Evolutionary conservation across 2,329 filamentous ascomycete species (phyloP).

Genomic region (Trichoderma semiorbis): DNA sequence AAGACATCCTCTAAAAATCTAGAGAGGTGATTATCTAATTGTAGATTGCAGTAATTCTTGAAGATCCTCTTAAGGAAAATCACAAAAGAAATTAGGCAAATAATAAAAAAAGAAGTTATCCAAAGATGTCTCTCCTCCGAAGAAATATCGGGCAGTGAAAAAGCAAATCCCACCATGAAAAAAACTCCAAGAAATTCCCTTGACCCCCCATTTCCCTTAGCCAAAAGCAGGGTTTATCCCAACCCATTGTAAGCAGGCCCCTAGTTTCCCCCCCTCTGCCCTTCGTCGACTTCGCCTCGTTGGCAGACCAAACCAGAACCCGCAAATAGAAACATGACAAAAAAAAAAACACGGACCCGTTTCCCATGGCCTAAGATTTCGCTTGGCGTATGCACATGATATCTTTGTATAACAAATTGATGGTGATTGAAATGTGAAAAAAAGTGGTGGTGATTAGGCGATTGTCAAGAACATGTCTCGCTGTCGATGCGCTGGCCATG

Average conservation of each 20-base stretch:
- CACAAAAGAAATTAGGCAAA: slow-evolving; percentile 1
- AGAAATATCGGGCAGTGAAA: background rate
- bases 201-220: background rate
- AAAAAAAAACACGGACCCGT: slow-evolving; percentile 1
- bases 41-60: background rate
- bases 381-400: slow-evolving; percentile 18
- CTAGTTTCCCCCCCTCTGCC: background rate
- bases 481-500: slow-evolving; percentile 16
- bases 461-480: background rate
- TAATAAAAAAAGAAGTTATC: background rate
- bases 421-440: background rate
- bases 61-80: background rate
- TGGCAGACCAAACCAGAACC: background rate
- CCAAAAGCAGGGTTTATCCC: background rate
- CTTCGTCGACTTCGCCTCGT: slow-evolving; percentile 12
- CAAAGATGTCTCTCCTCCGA: background rate
- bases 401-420: slow-evolving; percentile 13
- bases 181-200: slow-evolving; percentile 12
- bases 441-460: background rate
- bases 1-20: background rate
- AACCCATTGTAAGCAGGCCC: slow-evolving; percentile 9
- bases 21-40: background rate
- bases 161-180: background rate
- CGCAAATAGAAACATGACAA: slow-evolving; percentile 14
- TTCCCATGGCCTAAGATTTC: background rate